Conservation (phyloP, 108 stramenopile genomes). For the Nitzschia sp. region DNA sequence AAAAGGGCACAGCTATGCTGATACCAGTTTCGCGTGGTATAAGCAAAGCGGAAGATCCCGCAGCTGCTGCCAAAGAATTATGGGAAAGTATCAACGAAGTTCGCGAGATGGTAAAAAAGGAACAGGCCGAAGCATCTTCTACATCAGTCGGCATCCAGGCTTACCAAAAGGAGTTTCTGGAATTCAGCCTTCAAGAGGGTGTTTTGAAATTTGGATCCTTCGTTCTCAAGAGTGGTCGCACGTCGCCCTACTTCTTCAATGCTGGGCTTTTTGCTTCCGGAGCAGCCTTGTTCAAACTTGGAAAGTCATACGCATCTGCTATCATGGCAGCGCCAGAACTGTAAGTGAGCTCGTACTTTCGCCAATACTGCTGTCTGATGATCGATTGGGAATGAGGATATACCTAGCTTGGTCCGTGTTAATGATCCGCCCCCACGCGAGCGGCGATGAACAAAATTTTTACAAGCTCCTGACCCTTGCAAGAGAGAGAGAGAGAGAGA, state of each 20-base stretch:
- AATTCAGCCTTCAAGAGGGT: conserved; percentile 85
- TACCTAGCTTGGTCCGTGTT: conserved; percentile 79
- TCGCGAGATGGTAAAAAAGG: conserved; percentile 23
- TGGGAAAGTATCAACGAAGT: conserved; percentile 70
- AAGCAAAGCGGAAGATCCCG: conserved; percentile 77
- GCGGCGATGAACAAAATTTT: conserved; percentile 72
- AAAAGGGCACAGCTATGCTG: conserved; percentile 82
- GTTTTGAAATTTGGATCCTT: conserved; percentile 96
- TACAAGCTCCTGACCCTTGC: conserved; percentile 52
- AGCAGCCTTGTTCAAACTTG: conserved; percentile 78
- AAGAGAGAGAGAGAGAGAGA: no score
- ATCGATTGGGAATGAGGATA: conserved; percentile 52
- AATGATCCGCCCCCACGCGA: conserved; percentile 82
- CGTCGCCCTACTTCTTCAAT: conserved; percentile 99
- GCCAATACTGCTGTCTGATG: conserved; percentile 7
- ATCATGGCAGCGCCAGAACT: conserved; percentile 84
- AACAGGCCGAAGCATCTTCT: not conserved
- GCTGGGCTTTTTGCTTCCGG: conserved; percentile 93
- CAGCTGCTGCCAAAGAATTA: conserved; percentile 76
- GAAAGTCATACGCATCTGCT: conserved; percentile 89
- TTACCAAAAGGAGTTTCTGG: conserved; percentile 92
- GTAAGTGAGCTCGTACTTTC: conserved; percentile 52
- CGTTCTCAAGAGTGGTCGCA: conserved; percentile 96
- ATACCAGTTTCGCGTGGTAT: conserved; percentile 96
- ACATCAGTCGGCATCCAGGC: conserved; percentile 36